These are phyloP conservation scores for Curvularia lunata DNA, from an alignment of 2,329 filamentous ascomycete genomes.

Conservation along the genomic window DNA sequence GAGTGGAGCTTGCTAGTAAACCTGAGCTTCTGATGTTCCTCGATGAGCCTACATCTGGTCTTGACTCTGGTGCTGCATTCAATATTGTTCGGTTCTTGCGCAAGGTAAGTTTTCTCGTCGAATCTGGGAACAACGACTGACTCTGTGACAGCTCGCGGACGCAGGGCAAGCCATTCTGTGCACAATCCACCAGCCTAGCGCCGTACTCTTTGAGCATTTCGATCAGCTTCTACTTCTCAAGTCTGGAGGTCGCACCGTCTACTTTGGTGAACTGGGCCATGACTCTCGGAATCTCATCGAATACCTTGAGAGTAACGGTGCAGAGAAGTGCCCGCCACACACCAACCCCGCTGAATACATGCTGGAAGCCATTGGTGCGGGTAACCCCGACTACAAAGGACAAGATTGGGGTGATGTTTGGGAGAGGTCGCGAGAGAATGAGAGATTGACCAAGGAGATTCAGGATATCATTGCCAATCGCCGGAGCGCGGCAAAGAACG, in stretches of 20 bases:
- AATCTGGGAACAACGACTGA: background rate
- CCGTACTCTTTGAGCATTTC: slow-evolving; percentile 70
- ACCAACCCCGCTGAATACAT: slow-evolving; percentile 63
- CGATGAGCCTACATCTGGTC: slow-evolving; percentile 76
- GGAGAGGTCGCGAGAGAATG: slow-evolving; percentile 50
- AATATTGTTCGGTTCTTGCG: slow-evolving; percentile 70
- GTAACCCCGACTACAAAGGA: slow-evolving; percentile 52
- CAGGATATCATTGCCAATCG: slow-evolving; percentile 49
- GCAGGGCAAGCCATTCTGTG: slow-evolving; percentile 71
- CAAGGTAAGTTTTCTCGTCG: slow-evolving; percentile 47
- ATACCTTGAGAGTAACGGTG: slow-evolving; percentile 62
- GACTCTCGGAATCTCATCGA: slow-evolving; percentile 51
- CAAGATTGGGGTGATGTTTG: slow-evolving; percentile 56
- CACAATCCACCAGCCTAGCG: slow-evolving; percentile 74
- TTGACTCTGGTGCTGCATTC: slow-evolving; percentile 73
- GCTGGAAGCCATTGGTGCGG: slow-evolving; percentile 56
- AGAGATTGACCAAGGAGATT: slow-evolving; percentile 49
- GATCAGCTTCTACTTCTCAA: slow-evolving; percentile 69
- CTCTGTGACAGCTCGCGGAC: slow-evolving; percentile 57
- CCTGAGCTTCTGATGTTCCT: slow-evolving; percentile 77
- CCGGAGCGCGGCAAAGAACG: slow-evolving; percentile 39
- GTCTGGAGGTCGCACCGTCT: slow-evolving; percentile 69
- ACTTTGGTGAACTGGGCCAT: slow-evolving; percentile 65
- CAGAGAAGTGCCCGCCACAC: slow-evolving; percentile 57
- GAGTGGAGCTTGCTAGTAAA: slow-evolving; percentile 66